A percentile compares a stretch with the other conserved stretches of the same genome.
Conservation (phyloP, 371 early-diverging fungal species). For the Syncephalis plumigaleata region DNA sequence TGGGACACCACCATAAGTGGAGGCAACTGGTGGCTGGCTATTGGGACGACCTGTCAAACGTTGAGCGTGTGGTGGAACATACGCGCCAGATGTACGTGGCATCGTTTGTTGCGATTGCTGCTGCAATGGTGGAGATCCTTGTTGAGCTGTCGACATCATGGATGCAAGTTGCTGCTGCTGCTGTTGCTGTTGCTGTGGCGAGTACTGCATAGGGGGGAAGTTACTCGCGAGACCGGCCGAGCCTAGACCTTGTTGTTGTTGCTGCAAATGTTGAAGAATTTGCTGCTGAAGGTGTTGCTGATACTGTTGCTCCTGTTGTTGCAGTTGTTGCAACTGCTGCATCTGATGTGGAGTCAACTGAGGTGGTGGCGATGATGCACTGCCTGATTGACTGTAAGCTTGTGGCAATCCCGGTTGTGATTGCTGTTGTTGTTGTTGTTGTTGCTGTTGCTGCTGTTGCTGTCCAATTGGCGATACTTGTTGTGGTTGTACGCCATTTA, state of each 20-base stretch:
- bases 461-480: too few species aligned
- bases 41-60: too few species aligned
- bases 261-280: neutral
- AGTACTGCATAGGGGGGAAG: neutral
- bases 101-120: too few species aligned
- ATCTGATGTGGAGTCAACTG: neutral
- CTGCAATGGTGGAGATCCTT: too few species aligned
- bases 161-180: neutral
- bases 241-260: neutral
- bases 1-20: too few species aligned
- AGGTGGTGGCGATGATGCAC: neutral
- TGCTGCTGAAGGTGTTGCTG: conserved; percentile 1
- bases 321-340: conserved; percentile 1
- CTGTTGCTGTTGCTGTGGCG: neutral
- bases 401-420: neutral
- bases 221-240: neutral
- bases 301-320: neutral
- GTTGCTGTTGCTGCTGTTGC: neutral
- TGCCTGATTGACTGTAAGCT: too few species aligned
- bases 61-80: too few species aligned
- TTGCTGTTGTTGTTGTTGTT: neutral
- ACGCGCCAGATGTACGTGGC: too few species aligned
- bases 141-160: too few species aligned
- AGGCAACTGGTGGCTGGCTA: too few species aligned
- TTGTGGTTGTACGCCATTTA: neutral